phyloP scores from a whole-genome alignment of 106 monocot species.

The Triglochin maritima region DNA sequence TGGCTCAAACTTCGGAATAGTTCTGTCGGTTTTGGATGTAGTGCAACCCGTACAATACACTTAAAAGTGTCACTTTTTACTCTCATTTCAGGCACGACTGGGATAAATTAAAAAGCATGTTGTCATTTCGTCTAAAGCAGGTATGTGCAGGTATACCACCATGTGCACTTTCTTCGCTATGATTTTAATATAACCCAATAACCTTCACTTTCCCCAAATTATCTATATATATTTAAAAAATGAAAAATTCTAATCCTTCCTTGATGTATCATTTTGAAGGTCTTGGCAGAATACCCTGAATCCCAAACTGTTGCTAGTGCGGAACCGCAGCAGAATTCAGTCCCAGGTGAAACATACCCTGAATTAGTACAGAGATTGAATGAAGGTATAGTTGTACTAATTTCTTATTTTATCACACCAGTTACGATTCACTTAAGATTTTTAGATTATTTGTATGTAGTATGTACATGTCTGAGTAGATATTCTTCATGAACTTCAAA shows the following conservation, averaged over 20 bases:
- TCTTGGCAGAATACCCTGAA: constrained; percentile 82
- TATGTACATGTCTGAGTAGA: too few relatives aligned
- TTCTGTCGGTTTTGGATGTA: too few relatives aligned
- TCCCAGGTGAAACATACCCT: constrained; percentile 49
- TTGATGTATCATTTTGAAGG: constrained; percentile 21
- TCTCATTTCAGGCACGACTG: constrained; percentile 68
- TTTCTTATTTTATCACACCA: too few relatives aligned
- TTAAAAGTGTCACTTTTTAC: not conserved
- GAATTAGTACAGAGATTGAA: constrained; percentile 65
- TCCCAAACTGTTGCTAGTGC: constrained; percentile 16
- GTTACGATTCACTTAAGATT: too few relatives aligned
- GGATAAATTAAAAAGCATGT: constrained; percentile 56
- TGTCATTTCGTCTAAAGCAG: constrained; percentile 84
- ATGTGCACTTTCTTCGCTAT: too few relatives aligned
- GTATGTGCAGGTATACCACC: constrained; percentile 47
- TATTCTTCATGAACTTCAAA: too few relatives aligned
- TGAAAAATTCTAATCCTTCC: not conserved
- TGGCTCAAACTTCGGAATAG: too few relatives aligned
- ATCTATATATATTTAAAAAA: not conserved
- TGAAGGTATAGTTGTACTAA: constrained; percentile 43
- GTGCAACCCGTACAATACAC: too few relatives aligned
- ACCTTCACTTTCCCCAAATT: too few relatives aligned
- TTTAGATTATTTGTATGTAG: too few relatives aligned
- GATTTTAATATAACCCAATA: too few relatives aligned
- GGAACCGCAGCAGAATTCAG: constrained; percentile 36